Conservation (phyloP, 805 yeast species). For the Jamesozyma hellenica region DNA sequence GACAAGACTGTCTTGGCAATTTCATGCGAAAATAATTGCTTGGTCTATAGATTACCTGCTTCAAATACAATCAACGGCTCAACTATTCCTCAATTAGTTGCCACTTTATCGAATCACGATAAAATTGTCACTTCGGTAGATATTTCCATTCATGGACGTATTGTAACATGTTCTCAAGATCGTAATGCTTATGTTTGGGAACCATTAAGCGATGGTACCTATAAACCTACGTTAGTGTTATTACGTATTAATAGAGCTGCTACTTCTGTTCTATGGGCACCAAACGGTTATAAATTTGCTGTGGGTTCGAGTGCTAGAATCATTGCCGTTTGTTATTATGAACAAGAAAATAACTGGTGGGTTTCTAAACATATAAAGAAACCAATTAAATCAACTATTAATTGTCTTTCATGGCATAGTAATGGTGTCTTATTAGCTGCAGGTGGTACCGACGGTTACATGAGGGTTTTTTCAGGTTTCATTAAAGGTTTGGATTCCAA, state of each 20-base stretch:
- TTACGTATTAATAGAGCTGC: slow-evolving; percentile 93
- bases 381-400: slow-evolving; percentile 81
- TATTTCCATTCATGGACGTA: slow-evolving; percentile 75
- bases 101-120: slow-evolving; percentile 75
- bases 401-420: slow-evolving; percentile 85
- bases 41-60: slow-evolving; percentile 47
- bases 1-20: slow-evolving; percentile 64
- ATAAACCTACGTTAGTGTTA: slow-evolving; percentile 84
- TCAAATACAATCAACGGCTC: not conserved
- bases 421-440: slow-evolving; percentile 79
- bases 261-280: slow-evolving; percentile 90
- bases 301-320: slow-evolving; percentile 93
- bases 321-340: slow-evolving; percentile 92
- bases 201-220: slow-evolving; percentile 46
- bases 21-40: slow-evolving; percentile 68
- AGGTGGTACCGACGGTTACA: slow-evolving; percentile 91
- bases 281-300: slow-evolving; percentile 89
- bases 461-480: slow-evolving; percentile 79
- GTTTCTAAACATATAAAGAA: slow-evolving; percentile 93
- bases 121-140: slow-evolving; percentile 92
- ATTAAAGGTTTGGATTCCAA: slow-evolving; percentile 80
- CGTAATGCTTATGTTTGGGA: slow-evolving; percentile 97
- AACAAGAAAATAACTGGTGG: slow-evolving; percentile 98
- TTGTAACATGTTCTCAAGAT: slow-evolving; percentile 95
- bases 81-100: slow-evolving; percentile 43